Evolutionary conservation across 2,329 filamentous ascomycete species (phyloP), one percentile per base, ranked within the genome.

Genomic region (Lasiodiplodia sp.): DNA sequence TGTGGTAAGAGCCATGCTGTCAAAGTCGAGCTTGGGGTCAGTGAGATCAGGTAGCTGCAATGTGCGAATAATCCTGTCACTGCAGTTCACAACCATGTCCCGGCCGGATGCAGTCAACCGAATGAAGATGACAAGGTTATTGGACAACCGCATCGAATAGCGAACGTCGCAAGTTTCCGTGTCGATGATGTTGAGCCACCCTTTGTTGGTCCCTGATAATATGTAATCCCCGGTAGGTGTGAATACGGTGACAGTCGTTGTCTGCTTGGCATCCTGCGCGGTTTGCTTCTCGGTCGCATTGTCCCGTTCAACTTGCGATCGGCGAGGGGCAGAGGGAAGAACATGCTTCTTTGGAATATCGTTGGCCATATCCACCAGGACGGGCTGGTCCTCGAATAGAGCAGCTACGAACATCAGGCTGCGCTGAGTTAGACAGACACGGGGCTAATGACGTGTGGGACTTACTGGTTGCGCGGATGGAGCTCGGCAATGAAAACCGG

Each of bases 401-500:
- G 95, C 95, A 18, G 93, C 94, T 21, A 96, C 93, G 76, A 97
- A 97, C 70, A 93, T 87, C 70, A 93, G 86, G 78, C 92, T 95
- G 57, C 21, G 7, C 4, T 38, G 7, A 7, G 18, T 57, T 28
- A 68, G 56, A 16, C 37, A 16, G 57, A 11, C 14, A 8, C 3
- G 1, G 51, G 16, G 25, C 4, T 21, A 6, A 18, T 6, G 5
- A 16, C 18, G 58, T 34, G 14, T n/a, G 16, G 25, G 18, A 75
- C 88, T 75, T 83, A 96, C 92, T 94, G 92, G 72, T 97, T 93
- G 82, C 89, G 91, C 4, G 96, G 95, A 80, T 99, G 93, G 68
- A 99, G 85, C 81, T 99, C 96, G 3, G 95, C 96, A 74, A 96
- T 97, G 82, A 97, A 99, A 40, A 97, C 92, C 0, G 95, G 94